Conservation (phyloP, 257 asterid species). For the Solanum arcanum region DNA sequence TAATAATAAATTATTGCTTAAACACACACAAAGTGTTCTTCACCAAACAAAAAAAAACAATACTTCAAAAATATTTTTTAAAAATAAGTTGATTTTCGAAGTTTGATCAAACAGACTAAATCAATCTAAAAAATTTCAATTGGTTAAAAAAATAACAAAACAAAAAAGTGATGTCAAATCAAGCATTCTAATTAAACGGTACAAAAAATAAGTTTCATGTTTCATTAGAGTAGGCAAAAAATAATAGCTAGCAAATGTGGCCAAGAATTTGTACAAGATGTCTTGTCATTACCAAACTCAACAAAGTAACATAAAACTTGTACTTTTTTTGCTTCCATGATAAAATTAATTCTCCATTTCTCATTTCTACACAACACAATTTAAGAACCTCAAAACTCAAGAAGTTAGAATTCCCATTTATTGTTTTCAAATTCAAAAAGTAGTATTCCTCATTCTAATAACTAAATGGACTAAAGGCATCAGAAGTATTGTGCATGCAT, state of each 20-base stretch:
- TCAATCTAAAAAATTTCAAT: neutral
- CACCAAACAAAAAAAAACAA: too few relatives aligned
- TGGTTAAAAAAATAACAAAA: neutral
- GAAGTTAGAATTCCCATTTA: slow-evolving; percentile 34
- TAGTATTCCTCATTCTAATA: slow-evolving; percentile 32
- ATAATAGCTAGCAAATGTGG: neutral
- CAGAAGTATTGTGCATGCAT: neutral
- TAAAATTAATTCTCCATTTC: neutral
- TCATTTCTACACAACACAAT: neutral
- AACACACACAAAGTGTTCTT: too few relatives aligned
- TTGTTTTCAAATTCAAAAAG: slow-evolving; percentile 20
- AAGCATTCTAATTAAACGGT: neutral
- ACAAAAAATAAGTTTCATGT: neutral
- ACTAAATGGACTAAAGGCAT: slow-evolving; percentile 23
- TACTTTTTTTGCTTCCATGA: neutral
- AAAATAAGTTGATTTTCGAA: too few relatives aligned
- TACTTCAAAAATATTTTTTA: too few relatives aligned
- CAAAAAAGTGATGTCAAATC: neutral
- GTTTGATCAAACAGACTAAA: neutral
- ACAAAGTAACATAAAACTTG: neutral
- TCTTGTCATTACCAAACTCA: neutral
- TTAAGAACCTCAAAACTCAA: neutral
- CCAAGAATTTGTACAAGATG: neutral
- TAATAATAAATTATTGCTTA: too few relatives aligned
- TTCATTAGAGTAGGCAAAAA: neutral